These are phyloP conservation scores for Nicotiana benthamiana DNA, from an alignment of 257 asterid species.

Conservation along the genomic window DNA sequence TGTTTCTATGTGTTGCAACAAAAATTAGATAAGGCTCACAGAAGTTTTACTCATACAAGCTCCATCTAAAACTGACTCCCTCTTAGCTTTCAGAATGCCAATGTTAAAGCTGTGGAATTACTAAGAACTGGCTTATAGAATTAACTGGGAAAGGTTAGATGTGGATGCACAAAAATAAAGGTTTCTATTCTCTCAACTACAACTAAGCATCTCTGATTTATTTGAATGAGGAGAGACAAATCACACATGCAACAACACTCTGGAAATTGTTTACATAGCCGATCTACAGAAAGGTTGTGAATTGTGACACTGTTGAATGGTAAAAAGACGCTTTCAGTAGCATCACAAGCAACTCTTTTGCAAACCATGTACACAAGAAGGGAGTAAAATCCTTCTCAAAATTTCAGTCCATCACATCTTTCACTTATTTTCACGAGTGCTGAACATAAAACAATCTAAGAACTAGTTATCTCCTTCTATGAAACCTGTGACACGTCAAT, in stretches of 20 bases:
- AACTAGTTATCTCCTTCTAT: background rate
- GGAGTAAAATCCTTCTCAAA: background rate
- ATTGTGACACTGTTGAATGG: background rate
- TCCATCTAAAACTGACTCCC: background rate
- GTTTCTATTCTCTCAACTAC: background rate
- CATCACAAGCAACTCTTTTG: background rate
- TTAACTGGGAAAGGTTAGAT: background rate
- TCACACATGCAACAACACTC: background rate
- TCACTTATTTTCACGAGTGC: background rate
- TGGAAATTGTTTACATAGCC: background rate
- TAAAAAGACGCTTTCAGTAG: background rate
- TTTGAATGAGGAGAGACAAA: background rate
- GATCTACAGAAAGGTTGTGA: background rate
- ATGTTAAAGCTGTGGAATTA: background rate
- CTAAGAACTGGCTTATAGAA: background rate
- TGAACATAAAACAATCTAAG: background rate
- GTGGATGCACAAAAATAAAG: background rate
- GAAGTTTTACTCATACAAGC: background rate
- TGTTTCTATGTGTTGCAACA: background rate
- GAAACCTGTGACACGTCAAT: background rate
- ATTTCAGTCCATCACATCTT: background rate
- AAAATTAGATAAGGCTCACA: background rate
- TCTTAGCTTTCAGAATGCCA: background rate
- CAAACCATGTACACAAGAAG: background rate
- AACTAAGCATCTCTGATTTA: background rate